Evolutionary conservation across 257 asterid genomes (phyloP).

Genomic region (Solanum etuberosum): DNA sequence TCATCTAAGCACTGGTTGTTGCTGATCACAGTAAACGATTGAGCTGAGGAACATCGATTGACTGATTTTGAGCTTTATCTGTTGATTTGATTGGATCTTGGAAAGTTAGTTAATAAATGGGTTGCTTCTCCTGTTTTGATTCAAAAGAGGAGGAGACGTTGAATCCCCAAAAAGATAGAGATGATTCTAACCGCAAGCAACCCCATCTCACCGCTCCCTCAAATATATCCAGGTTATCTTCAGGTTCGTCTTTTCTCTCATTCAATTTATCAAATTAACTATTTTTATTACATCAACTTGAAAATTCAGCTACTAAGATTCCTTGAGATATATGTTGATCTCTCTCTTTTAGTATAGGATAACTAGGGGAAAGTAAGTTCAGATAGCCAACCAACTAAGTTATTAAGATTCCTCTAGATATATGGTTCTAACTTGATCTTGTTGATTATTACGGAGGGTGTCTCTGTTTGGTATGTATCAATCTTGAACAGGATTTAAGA

Average conservation of each 20-base stretch:
- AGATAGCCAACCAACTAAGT: not conserved
- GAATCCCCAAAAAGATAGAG: slow-evolving; percentile 43
- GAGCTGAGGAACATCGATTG: not conserved
- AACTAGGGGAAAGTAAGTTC: not conserved
- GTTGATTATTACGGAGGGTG: not conserved
- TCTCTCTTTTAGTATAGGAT: slow-evolving; percentile 2
- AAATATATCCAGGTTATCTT: slow-evolving; percentile 69
- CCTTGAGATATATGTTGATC: not conserved
- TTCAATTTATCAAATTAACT: not conserved
- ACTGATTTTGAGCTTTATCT: slow-evolving; percentile 13
- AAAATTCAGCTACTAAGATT: not conserved
- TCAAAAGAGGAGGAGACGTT: slow-evolving; percentile 73
- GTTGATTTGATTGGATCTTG: slow-evolving; percentile 18
- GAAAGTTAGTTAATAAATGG: slow-evolving; percentile 34
- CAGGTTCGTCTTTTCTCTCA: slow-evolving; percentile 29
- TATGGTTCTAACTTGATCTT: slow-evolving; percentile 12
- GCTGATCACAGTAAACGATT: not conserved
- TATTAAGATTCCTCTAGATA: not conserved
- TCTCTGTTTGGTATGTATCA: not conserved
- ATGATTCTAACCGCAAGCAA: slow-evolving; percentile 42
- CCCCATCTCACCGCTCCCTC: slow-evolving; percentile 44
- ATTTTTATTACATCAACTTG: not conserved
- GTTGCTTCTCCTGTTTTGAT: slow-evolving; percentile 94
- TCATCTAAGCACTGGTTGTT: not conserved
- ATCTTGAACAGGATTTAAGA: not conserved